Evolutionary conservation across 305 asterid genomes (phyloP).

Genomic region (Fraxinus greggii): DNA sequence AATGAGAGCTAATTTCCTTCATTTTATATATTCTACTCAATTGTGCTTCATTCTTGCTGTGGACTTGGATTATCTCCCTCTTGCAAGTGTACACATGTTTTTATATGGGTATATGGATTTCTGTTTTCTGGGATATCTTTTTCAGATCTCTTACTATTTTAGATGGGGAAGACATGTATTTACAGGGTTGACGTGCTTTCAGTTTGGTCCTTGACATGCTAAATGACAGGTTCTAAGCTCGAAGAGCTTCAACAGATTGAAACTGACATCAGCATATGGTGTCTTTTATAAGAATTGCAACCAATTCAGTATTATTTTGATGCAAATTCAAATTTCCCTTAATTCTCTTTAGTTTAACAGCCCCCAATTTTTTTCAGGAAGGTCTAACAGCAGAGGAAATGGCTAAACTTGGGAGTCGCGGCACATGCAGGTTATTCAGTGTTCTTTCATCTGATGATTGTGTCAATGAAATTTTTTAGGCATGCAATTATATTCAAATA

Average conservation of each 20-base stretch:
- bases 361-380: conserved; percentile 38
- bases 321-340: not conserved
- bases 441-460: conserved; percentile 10
- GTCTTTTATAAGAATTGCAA: not conserved
- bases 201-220: not conserved
- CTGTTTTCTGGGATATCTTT: not conserved
- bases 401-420: conserved; percentile 60
- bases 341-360: not conserved
- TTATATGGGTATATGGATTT: not conserved
- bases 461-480: conserved; percentile 1
- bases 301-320: not conserved
- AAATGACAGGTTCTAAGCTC: not conserved
- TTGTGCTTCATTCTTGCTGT: not conserved
- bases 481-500: not conserved
- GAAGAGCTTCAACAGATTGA: not conserved
- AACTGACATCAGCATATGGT: not conserved
- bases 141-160: not conserved
- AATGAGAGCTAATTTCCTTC: not conserved
- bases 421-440: conserved; percentile 51
- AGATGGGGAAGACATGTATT: not conserved
- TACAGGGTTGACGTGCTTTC: not conserved
- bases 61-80: conserved; percentile 3
- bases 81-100: not conserved
- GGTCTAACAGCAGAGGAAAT: conserved; percentile 79
- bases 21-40: not conserved